Conservation (phyloP, 2,329 filamentous ascomycete species). For the Pestalotiopsis sp. region DNA sequence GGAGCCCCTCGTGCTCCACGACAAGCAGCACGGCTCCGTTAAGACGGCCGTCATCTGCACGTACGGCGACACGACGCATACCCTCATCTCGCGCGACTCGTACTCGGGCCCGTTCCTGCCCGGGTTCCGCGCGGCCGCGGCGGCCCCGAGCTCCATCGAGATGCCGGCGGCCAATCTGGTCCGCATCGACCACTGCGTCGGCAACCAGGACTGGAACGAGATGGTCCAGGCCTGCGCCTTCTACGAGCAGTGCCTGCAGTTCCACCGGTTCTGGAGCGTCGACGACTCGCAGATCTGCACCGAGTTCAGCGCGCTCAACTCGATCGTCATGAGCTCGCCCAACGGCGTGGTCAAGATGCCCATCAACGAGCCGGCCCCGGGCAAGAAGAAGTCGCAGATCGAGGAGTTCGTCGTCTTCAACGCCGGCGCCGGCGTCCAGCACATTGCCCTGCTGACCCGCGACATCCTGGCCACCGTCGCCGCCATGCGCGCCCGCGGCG, state of each 20-base stretch:
- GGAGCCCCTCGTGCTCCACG: constrained; percentile 54
- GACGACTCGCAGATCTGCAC: constrained; percentile 93
- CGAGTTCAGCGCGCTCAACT: constrained; percentile 86
- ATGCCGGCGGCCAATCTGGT: constrained; percentile 69
- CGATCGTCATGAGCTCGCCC: constrained; percentile 85
- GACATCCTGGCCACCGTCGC: constrained; percentile 79
- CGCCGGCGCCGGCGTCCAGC: constrained; percentile 86
- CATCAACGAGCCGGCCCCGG: constrained; percentile 91
- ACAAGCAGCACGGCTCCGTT: constrained; percentile 67
- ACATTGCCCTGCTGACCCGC: constrained; percentile 82
- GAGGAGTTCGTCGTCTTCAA: constrained; percentile 94
- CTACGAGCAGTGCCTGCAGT: constrained; percentile 87
- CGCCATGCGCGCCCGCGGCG: constrained; percentile 80
- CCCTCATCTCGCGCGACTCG: constrained; percentile 71
- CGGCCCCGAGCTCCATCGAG: constrained; percentile 35
- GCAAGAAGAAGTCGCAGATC: constrained; percentile 91
- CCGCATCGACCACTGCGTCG: constrained; percentile 93
- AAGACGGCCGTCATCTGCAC: constrained; percentile 81
- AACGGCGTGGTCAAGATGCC: constrained; percentile 95
- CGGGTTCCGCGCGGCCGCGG: constrained; percentile 66
- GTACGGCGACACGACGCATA: constrained; percentile 95
- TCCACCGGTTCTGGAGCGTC: constrained; percentile 97
- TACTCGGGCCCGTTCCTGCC: constrained; percentile 83
- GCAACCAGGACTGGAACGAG: constrained; percentile 94
- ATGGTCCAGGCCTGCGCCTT: constrained; percentile 70